Base-by-base conservation (phyloP, 176 grass and related monocot genomes). In the Aegilops bicornis region DNA sequence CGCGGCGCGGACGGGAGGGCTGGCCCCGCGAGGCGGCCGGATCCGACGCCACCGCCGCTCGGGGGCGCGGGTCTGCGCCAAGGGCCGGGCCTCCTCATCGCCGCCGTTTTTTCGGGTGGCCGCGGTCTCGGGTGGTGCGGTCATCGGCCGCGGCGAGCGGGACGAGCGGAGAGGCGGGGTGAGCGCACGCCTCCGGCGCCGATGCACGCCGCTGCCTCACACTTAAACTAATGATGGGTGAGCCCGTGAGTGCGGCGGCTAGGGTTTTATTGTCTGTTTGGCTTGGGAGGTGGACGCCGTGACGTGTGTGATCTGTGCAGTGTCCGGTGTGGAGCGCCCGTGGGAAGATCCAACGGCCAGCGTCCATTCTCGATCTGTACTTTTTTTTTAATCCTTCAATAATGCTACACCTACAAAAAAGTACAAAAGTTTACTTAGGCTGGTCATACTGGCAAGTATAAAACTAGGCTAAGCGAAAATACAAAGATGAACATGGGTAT, bases 41-140 rank as follows among this genome's bases (percentile, higher is more conserved):
- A 54, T 54, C 50, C 50, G 50, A 17, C 50, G 50, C 50, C 0
- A 16, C 6, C 50, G 50, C 16, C 50, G 16, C 25, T 5, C 1
- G 30, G 30, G 52, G 6, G 33, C 32, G 39, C 5, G 23, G 67
- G 50, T 61, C 81, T 16, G 68, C 33, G 48, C 80, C 68, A 83
- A 83, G 81, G 68, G 81, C 81, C 81, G 50, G 68, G 67, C 81
- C 81, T 83, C 81, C n/a, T 83, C 81, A 83, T 83, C 50, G 23
- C 81, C 50, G 68, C 68, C 47, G 50, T 19, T 36, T 42, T 40
- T 10, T 35, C n/a, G 24, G 8, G 68, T 74, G 68, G 68, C 67
- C 81, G 22, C 48, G 81, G 81, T 73, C 67, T 48, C 40, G 1
- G 32, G 32, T 1, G 0, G 14, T 60, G 68, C 50, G 67, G 22